phyloP scores from a whole-genome alignment of 2,329 filamentous ascomycete genomes.

The Monosporascus sp. region DNA sequence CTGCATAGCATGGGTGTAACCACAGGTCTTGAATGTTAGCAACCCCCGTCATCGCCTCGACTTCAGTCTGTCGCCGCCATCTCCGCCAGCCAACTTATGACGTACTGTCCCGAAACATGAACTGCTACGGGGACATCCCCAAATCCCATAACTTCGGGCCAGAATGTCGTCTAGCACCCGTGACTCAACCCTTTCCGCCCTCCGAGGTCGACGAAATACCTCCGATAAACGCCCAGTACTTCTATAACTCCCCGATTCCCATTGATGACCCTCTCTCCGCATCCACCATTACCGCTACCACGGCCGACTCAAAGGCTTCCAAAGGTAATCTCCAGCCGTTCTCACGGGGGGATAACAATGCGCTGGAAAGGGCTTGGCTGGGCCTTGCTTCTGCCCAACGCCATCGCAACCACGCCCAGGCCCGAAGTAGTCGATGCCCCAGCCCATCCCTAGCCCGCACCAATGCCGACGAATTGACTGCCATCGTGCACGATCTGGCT shows the following conservation, averaged over 20 bases:
- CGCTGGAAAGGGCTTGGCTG: slow-evolving; percentile 74
- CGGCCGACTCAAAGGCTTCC: slow-evolving; percentile 45
- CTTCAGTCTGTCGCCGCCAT: neutral
- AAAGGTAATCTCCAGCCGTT: slow-evolving; percentile 70
- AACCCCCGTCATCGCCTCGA: neutral
- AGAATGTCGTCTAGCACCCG: slow-evolving; percentile 51
- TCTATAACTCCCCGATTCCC: slow-evolving; percentile 75
- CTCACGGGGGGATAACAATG: slow-evolving; percentile 70
- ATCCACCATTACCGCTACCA: slow-evolving; percentile 39
- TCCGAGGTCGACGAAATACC: slow-evolving; percentile 46
- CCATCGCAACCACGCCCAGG: slow-evolving; percentile 40
- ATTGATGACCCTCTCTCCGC: slow-evolving; percentile 86
- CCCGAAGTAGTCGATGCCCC: slow-evolving; percentile 26
- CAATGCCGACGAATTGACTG: slow-evolving; percentile 30
- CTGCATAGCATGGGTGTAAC: too few species aligned
- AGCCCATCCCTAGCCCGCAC: slow-evolving; percentile 28
- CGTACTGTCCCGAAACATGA: slow-evolving; percentile 19
- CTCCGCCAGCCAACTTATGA: neutral
- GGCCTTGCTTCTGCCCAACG: slow-evolving; percentile 47
- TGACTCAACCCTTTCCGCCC: slow-evolving; percentile 32
- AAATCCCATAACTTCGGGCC: slow-evolving; percentile 52
- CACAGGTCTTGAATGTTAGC: too few species aligned
- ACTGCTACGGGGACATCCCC: slow-evolving; percentile 14
- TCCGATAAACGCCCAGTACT: slow-evolving; percentile 67
- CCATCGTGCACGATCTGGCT: slow-evolving; percentile 39